These are phyloP conservation scores for Panicum hallii DNA, from an alignment of 202 grass and related monocot genomes.

Conservation along the genomic window DNA sequence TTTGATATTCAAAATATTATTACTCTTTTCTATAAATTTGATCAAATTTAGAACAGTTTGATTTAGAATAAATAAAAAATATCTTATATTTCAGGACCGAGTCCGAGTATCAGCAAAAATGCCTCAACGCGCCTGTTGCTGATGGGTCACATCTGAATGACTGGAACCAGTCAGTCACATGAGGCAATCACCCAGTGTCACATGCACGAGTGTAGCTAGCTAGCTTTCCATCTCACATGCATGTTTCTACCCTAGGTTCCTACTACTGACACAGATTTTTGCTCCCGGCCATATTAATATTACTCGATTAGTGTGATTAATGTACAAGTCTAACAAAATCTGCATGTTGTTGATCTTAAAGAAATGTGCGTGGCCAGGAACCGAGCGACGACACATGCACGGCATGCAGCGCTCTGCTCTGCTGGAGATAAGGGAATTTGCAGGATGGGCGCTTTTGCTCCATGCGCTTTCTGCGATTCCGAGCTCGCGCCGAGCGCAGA, in stretches of 20 bases:
- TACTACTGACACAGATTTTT: not conserved
- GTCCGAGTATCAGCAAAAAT: not conserved
- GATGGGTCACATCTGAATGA: slow-evolving; percentile 13
- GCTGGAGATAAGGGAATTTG: slow-evolving; percentile 61
- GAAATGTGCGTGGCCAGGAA: slow-evolving; percentile 45
- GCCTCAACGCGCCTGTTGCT: not conserved
- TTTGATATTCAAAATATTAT: too few relatives aligned
- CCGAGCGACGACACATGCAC: slow-evolving; percentile 13
- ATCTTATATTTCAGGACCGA: too few relatives aligned
- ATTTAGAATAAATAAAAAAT: too few relatives aligned
- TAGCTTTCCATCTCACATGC: not conserved
- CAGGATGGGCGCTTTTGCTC: slow-evolving; percentile 7
- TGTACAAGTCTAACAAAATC: not conserved
- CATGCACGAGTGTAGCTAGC: not conserved
- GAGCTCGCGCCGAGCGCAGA: not conserved
- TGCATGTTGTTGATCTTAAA: not conserved
- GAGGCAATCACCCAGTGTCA: not conserved
- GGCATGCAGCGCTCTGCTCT: not conserved
- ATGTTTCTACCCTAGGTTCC: not conserved
- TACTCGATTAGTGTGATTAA: not conserved
- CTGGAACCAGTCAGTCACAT: not conserved
- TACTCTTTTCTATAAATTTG: too few relatives aligned
- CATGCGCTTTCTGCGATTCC: slow-evolving; percentile 44
- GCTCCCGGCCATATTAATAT: not conserved
- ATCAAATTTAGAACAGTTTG: too few relatives aligned